Percentiles rank a stretch among this genome's conserved stretches.
Conservation (phyloP, 352 stramenopile species). For the Pythium scleroteichum region DNA sequence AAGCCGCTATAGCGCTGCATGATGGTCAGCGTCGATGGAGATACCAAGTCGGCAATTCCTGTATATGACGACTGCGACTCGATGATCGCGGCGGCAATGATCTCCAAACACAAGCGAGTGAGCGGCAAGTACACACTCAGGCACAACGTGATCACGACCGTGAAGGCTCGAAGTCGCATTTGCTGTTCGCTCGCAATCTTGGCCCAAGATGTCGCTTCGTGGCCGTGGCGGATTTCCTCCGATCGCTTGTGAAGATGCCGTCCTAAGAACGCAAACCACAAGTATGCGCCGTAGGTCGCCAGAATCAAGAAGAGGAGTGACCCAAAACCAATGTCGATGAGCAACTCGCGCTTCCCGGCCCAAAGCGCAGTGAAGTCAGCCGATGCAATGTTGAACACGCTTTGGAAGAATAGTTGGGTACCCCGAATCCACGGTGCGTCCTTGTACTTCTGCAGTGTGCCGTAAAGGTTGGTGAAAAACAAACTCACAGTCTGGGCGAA, state of each 20-base stretch:
- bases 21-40: slow-evolving; percentile 14
- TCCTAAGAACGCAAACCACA: slow-evolving; percentile 45
- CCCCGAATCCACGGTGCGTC: slow-evolving; percentile 15
- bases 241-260: slow-evolving; percentile 37
- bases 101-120: slow-evolving; percentile 39
- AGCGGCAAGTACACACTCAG: slow-evolving; percentile 50
- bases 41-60: slow-evolving; percentile 11
- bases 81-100: slow-evolving; percentile 23
- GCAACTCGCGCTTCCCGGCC: slow-evolving; percentile 9
- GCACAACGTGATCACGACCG: slow-evolving; percentile 41
- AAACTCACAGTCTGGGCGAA: slow-evolving; percentile 47
- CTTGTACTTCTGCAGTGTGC: slow-evolving; percentile 28
- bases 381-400: slow-evolving; percentile 35
- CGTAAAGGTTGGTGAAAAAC: slow-evolving; percentile 47
- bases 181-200: slow-evolving; percentile 35
- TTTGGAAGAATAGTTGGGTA: slow-evolving; percentile 24
- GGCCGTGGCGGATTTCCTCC: slow-evolving; percentile 48
- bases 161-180: slow-evolving; percentile 25
- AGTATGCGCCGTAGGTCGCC: slow-evolving; percentile 32
- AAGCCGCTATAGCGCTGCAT: slow-evolving; percentile 13
- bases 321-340: slow-evolving; percentile 30
- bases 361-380: slow-evolving; percentile 31
- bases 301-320: slow-evolving; percentile 31
- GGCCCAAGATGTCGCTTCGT: slow-evolving; percentile 45
- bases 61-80: not conserved